Evolutionary conservation across 805 yeast species (phyloP).

Genomic region (Kazachstania martiniae): DNA sequence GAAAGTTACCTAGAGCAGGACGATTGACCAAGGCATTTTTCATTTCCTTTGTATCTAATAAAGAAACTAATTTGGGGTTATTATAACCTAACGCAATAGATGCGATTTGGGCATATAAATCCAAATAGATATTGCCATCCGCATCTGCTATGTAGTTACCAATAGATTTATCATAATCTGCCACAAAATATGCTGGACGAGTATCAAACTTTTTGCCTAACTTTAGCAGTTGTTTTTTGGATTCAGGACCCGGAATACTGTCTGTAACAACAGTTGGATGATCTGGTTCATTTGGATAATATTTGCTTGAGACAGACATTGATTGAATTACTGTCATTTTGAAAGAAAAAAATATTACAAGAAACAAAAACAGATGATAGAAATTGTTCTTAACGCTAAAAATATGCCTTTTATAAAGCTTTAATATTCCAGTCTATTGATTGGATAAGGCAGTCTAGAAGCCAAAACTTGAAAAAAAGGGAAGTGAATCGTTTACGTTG

Average conservation of each 20-base stretch:
- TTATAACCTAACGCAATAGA: slow-evolving; percentile 64
- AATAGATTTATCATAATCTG: slow-evolving; percentile 49
- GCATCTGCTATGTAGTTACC: slow-evolving; percentile 61
- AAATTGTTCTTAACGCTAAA: too few relatives aligned
- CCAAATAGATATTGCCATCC: slow-evolving; percentile 51
- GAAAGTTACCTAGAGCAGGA: slow-evolving; percentile 60
- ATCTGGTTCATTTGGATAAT: slow-evolving; percentile 75
- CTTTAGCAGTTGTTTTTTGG: slow-evolving; percentile 39
- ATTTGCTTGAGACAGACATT: slow-evolving; percentile 35
- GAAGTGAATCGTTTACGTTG: too few relatives aligned
- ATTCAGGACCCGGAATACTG: slow-evolving; percentile 68
- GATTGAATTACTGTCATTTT: too few relatives aligned
- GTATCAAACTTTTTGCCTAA: slow-evolving; percentile 50
- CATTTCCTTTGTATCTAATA: slow-evolving; percentile 53
- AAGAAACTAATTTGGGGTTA: slow-evolving; percentile 49
- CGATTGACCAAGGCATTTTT: slow-evolving; percentile 53
- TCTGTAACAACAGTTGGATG: slow-evolving; percentile 52
- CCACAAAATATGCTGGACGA: slow-evolving; percentile 51
- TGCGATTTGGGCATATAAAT: slow-evolving; percentile 63
- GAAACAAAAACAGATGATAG: too few relatives aligned
- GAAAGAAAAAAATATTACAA: too few relatives aligned
- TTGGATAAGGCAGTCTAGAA: too few relatives aligned
- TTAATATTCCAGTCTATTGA: too few relatives aligned
- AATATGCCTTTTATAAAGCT: too few relatives aligned
- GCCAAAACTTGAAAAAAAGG: too few relatives aligned